Evolutionary conservation across 1,284 basidiomycete species (phyloP).

Genomic region (Trametes versicolor): DNA sequence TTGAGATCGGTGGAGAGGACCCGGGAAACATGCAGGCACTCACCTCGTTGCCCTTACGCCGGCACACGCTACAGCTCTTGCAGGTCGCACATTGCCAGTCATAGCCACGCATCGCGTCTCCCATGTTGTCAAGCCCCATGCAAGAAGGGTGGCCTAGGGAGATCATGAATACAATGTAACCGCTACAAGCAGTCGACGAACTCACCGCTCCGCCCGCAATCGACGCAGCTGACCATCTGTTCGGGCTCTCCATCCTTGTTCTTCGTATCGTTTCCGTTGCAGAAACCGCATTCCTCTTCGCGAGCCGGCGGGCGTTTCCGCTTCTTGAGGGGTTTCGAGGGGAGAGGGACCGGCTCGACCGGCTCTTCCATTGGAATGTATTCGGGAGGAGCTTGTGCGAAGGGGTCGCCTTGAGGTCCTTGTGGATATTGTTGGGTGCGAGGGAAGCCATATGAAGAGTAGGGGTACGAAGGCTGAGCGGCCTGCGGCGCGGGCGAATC

Average conservation of each 20-base stretch:
- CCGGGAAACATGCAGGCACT: constrained; percentile 46
- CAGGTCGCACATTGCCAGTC: constrained; percentile 94
- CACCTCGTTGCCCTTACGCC: constrained; percentile 90
- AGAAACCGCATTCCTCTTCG: constrained; percentile 75
- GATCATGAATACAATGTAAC: constrained; percentile 22
- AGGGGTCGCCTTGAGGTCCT: constrained; percentile 83
- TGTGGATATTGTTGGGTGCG: constrained; percentile 61
- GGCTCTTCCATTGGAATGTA: constrained; percentile 58
- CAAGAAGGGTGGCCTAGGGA: constrained; percentile 81
- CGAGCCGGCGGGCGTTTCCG: constrained; percentile 62
- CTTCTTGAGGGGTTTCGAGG: constrained; percentile 50
- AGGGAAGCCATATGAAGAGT: constrained; percentile 30
- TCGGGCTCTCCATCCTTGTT: constrained; percentile 68
- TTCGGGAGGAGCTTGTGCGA: constrained; percentile 64
- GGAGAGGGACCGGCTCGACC: constrained; percentile 41
- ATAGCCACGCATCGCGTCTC: constrained; percentile 72
- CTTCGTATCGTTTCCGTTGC: constrained; percentile 65
- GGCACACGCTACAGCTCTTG: constrained; percentile 93
- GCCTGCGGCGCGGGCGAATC: constrained; percentile 33
- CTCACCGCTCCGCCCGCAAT: constrained; percentile 72
- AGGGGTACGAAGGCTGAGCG: constrained; percentile 28
- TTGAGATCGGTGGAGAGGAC: constrained; percentile 20
- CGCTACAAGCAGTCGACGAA: constrained; percentile 24
- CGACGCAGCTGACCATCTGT: constrained; percentile 73
- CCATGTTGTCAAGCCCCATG: constrained; percentile 63